phyloP scores from a whole-genome alignment of 1,139 yeast genomes.

The Kurtzmaniella quercitrusa region DNA sequence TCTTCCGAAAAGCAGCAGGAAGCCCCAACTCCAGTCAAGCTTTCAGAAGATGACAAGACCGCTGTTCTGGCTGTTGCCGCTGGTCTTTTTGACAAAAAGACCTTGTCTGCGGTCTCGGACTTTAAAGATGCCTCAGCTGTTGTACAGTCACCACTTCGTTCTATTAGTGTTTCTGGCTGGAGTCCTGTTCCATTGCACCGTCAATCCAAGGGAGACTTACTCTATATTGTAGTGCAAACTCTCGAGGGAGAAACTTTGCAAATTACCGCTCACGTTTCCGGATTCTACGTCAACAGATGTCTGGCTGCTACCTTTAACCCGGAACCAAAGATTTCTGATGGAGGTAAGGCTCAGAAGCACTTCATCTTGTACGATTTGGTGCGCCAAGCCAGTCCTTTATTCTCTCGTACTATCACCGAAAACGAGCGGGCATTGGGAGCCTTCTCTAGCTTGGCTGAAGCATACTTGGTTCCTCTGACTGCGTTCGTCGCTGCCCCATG shows the following conservation, averaged over 20 bases:
- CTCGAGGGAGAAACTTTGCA: constrained; percentile 77
- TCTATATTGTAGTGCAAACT: constrained; percentile 72
- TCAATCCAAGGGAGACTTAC: constrained; percentile 67
- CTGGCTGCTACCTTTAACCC: constrained; percentile 72
- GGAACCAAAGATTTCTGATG: constrained; percentile 39
- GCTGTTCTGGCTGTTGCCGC: constrained; percentile 10
- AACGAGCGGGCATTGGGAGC: constrained; percentile 40
- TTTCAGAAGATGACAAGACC: constrained; percentile 20
- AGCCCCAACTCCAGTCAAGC: constrained; percentile 2
- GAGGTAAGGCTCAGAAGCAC: constrained; percentile 30
- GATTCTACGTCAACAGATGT: constrained; percentile 73
- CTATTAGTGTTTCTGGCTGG: constrained; percentile 74
- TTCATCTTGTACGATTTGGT: constrained; percentile 55
- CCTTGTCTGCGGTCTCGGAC: constrained; percentile 11
- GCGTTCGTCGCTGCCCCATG: constrained; percentile 69
- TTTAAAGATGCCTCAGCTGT: constrained; percentile 21
- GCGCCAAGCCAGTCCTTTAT: constrained; percentile 50
- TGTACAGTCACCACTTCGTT: constrained; percentile 43
- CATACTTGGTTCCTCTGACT: constrained; percentile 58
- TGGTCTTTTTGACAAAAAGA: constrained; percentile 9
- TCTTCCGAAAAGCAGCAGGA: constrained; percentile 11
- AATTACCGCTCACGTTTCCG: constrained; percentile 73
- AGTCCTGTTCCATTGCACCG: constrained; percentile 76
- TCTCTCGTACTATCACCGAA: constrained; percentile 35
- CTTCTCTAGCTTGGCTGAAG: constrained; percentile 44